These are phyloP conservation scores for Pistacia integerrima DNA, from an alignment of 345 rosid species.

Conservation along the genomic window DNA sequence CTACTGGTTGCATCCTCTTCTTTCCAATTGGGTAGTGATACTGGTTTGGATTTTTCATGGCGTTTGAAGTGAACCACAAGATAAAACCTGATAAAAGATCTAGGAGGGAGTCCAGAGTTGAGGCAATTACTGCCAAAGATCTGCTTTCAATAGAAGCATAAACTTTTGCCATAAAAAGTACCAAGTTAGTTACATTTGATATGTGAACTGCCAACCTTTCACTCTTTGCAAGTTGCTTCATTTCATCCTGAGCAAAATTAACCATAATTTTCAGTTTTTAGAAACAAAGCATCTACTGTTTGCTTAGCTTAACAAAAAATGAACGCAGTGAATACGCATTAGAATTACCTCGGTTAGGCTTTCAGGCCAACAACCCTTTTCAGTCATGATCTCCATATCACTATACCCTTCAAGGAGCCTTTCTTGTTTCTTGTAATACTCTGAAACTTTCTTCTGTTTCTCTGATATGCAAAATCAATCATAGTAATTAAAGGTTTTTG, in stretches of 20 bases:
- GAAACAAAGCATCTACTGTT: neutral
- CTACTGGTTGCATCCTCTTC: slow-evolving; percentile 88
- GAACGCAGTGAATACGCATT: neutral
- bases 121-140: slow-evolving; percentile 82
- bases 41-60: slow-evolving; percentile 74
- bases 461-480: slow-evolving; percentile 31
- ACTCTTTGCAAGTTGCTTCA: slow-evolving; percentile 61
- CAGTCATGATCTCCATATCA: slow-evolving; percentile 74
- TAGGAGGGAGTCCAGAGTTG: slow-evolving; percentile 80
- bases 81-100: slow-evolving; percentile 86
- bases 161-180: slow-evolving; percentile 73
- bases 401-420: slow-evolving; percentile 69
- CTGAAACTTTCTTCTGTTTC: slow-evolving; percentile 67
- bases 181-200: slow-evolving; percentile 62
- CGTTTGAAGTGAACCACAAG: slow-evolving; percentile 79
- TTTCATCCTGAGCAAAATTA: slow-evolving; percentile 56
- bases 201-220: slow-evolving; percentile 64
- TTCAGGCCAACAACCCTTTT: slow-evolving; percentile 51
- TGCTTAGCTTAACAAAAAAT: neutral
- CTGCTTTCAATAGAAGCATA: slow-evolving; percentile 74
- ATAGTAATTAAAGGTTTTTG: neutral
- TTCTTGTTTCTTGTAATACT: slow-evolving; percentile 82
- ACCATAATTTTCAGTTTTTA: neutral
- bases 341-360: slow-evolving; percentile 58
- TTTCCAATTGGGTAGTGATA: slow-evolving; percentile 81